Base-by-base conservation (phyloP, 257 asterid genomes). In the Anisodus acutangulus region DNA sequence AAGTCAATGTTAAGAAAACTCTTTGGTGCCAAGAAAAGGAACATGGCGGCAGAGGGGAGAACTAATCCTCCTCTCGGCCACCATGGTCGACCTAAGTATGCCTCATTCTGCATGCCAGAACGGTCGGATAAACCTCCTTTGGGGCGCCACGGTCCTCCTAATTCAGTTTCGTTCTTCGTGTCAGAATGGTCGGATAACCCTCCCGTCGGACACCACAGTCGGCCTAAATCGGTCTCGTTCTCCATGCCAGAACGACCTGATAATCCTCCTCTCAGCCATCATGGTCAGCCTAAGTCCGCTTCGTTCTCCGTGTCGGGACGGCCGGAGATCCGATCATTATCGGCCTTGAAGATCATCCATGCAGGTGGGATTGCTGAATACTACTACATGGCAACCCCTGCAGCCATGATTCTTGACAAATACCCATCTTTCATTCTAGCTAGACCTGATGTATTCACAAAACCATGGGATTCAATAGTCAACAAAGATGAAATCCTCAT, bases 301-400 rank as follows among this genome's bases (percentile, higher is more conserved):
- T 31, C n/a, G 0, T 66, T 66, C n/a, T 71, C 58, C 39, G 3
- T 45, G 37, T 17, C 13, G 0, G 9, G 13, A 45, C 39, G 6
- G 37, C 9, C 10, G 82, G 84, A 43, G 3, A 83, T 54, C 54
- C 78, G 53, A 10, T 45, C 76, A 31, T 81, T 90, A 13, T 86
- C 87, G 51, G 93, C 91, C 70, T 59, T 94, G 85, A 93, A 88
- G 87, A 93, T 94, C 88, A 82, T 92, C 88, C 93, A 91, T 74
- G 88, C 90, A 2, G 95, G 97, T 58, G 98, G 98, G 1, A 74
- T 62, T 13, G 88, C 86, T 4, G 97, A 94, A 83, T 80, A 63
- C 82, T 86, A 89, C 87, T 94, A 91, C 94, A 94, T 94, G 98
- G 98, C 95, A 5, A 76, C 90, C 26, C 98, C 97, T 0, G 97